Conservation (phyloP, 2,329 filamentous ascomycete genomes). For the Rugonectria rugulosa region DNA sequence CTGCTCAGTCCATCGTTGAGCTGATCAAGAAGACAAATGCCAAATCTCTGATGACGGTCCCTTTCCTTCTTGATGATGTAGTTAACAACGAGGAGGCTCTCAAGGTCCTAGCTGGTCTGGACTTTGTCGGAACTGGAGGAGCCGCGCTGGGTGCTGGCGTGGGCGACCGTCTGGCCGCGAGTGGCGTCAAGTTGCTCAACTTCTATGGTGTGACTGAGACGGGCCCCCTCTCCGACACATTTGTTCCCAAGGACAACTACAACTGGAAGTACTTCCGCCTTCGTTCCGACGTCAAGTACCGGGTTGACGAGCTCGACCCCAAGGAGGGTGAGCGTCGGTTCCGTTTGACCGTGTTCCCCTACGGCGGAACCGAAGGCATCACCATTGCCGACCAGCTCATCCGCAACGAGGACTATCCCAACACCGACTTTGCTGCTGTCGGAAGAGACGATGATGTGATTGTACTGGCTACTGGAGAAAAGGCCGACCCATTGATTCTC, state of each 20-base stretch:
- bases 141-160: constrained; percentile 39
- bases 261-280: constrained; percentile 43
- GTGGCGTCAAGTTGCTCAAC: constrained; percentile 42
- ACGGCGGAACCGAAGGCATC: constrained; percentile 38
- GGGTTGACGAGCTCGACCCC: constrained; percentile 28
- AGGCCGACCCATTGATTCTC: constrained; percentile 32
- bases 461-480: constrained; percentile 36
- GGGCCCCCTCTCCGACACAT: constrained; percentile 44
- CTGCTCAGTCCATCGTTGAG: constrained; percentile 33
- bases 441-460: constrained; percentile 45
- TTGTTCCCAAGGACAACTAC: constrained; percentile 41
- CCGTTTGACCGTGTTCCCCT: constrained; percentile 39
- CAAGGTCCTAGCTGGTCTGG: constrained; percentile 27
- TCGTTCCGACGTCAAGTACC: constrained; percentile 41
- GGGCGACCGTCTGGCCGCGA: constrained; percentile 32
- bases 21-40: constrained; percentile 32
- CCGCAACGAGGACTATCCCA: constrained; percentile 34
- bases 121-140: constrained; percentile 45
- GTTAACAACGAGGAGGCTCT: constrained; percentile 23
- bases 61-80: constrained; percentile 45
- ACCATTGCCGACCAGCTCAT: constrained; percentile 44
- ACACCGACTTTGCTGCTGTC: constrained; percentile 36
- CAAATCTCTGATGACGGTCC: constrained; percentile 45
- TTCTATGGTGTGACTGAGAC: constrained; percentile 47
- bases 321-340: constrained; percentile 30